Base-by-base conservation (phyloP, 129 eudicot species). In the Helianthus tuberosus region DNA sequence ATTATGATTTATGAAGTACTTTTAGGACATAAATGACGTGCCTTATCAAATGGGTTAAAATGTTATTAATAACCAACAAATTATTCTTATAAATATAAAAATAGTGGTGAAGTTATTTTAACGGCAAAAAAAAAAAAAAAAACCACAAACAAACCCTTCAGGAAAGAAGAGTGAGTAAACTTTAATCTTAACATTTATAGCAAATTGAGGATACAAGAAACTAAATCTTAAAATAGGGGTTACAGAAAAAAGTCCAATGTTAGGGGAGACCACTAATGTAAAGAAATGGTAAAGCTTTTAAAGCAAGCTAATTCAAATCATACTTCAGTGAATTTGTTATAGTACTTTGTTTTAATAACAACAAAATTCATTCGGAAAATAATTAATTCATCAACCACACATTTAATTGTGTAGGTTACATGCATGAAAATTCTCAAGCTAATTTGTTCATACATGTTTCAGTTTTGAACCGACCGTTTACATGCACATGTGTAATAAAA, bases 211-310 rank as follows among this genome's bases (percentile, higher is more conserved):
- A 69, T 35, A 32, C n/a, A 17, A 69, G 17, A n/a, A 51, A 52
- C 50, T 35, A 69, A 52, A 52, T 57, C 74, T 69, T 69, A 36
- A 69, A 69, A 64, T 52, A 32, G 58, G 63, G 50, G 74, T 35
- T 52, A 69, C 50, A 11, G 16, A n/a, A 48, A 14, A 69, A 52
- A 69, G 49, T 15, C 15, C 10, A 16, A 69, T n/a, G 25, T 52
- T 52, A 52, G 64, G 35, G 43, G 27, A 69, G 25, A 53, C 23
- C 49, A 23, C 8, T 25, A 46, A 48, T 13, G 39, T 32, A 14
- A 69, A 14, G 43, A 32, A 50, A 32, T 51, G 20, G 62, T 50
- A n/a, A 51, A 32, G 32, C 74, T 69, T 52, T 23, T 8, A 50
- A 51, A 69, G 6, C 74, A 69, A 51, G 74, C 74, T 50, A 68